A percentile compares a stretch with the other conserved stretches of the same genome.
Evolutionary conservation across 495 filamentous ascomycete species (phyloP).

Genomic region (Filosporella fistucella): DNA sequence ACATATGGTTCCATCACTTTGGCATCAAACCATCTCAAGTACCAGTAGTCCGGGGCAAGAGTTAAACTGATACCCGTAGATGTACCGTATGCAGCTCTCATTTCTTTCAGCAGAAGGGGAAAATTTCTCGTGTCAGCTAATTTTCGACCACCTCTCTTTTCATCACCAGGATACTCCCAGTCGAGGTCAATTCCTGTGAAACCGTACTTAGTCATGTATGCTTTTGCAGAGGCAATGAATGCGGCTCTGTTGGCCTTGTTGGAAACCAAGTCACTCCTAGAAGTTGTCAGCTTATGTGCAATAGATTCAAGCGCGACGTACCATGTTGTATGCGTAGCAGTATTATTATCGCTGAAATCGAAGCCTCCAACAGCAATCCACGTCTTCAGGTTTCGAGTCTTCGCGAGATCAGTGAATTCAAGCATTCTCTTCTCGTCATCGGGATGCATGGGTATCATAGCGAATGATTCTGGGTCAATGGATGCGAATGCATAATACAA

Average conservation of each 20-base stretch:
- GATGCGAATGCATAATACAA: slow-evolving; percentile 40
- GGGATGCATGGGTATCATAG: slow-evolving; percentile 21
- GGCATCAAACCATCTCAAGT: slow-evolving; percentile 39
- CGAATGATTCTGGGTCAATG: slow-evolving; percentile 33
- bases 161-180: slow-evolving; percentile 47
- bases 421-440: slow-evolving; percentile 20
- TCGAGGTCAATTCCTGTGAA: slow-evolving; percentile 54
- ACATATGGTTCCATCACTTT: slow-evolving; percentile 34
- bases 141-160: slow-evolving; percentile 36
- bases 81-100: slow-evolving; percentile 31
- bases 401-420: slow-evolving; percentile 31
- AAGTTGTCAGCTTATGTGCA: too few relatives aligned
- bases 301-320: too few relatives aligned
- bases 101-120: slow-evolving; percentile 35
- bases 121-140: slow-evolving; percentile 37
- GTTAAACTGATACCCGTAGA: slow-evolving; percentile 32
- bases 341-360: slow-evolving; percentile 24
- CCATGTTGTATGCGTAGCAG: slow-evolving; percentile 5
- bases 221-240: slow-evolving; percentile 37
- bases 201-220: slow-evolving; percentile 40
- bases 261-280: slow-evolving; percentile 29
- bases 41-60: slow-evolving; percentile 25
- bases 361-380: slow-evolving; percentile 43
- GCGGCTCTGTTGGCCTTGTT: slow-evolving; percentile 27
- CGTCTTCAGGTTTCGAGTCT: slow-evolving; percentile 27